Percentiles rank a stretch among this genome's conserved stretches.
phyloP scores from a whole-genome alignment of 768 basidiomycete species.

The Megacollybia marginata region DNA sequence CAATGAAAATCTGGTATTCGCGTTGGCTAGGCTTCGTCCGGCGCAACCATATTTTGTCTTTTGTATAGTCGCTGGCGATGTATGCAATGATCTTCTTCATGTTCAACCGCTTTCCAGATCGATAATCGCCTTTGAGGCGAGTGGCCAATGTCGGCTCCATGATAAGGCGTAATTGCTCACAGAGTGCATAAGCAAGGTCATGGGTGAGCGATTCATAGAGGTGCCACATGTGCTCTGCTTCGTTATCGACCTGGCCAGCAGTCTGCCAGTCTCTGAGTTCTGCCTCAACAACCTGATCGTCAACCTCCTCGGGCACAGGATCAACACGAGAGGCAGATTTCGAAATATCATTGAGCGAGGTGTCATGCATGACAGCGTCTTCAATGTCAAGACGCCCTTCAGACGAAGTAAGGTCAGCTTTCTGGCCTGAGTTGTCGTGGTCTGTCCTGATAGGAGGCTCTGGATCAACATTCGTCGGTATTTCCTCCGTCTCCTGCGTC shows the following conservation, averaged over 20 bases:
- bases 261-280: constrained; percentile 57
- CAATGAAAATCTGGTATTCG: constrained; percentile 92
- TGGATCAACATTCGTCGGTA: constrained; percentile 45
- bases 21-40: constrained; percentile 89
- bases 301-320: constrained; percentile 27
- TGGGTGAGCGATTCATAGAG: constrained; percentile 86
- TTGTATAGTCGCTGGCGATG: constrained; percentile 97
- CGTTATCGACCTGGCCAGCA: constrained; percentile 43
- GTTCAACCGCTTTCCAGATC: constrained; percentile 94
- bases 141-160: constrained; percentile 93
- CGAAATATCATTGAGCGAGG: not conserved
- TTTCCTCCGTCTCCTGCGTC: constrained; percentile 24
- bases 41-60: constrained; percentile 98
- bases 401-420: constrained; percentile 17
- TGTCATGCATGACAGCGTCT: constrained; percentile 38
- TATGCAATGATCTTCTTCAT: constrained; percentile 99
- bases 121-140: constrained; percentile 92
- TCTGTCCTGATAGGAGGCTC: constrained; percentile 16
- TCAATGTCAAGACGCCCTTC: constrained; percentile 28
- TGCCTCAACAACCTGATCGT: constrained; percentile 31
- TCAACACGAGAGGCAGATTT: not conserved
- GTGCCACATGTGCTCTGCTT: constrained; percentile 80
- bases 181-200: constrained; percentile 84
- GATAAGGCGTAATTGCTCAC: constrained; percentile 94
- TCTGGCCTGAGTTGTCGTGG: constrained; percentile 8